Base-by-base conservation (phyloP, 2,329 filamentous ascomycete species). In the Ascocoryne sarcoides region DNA sequence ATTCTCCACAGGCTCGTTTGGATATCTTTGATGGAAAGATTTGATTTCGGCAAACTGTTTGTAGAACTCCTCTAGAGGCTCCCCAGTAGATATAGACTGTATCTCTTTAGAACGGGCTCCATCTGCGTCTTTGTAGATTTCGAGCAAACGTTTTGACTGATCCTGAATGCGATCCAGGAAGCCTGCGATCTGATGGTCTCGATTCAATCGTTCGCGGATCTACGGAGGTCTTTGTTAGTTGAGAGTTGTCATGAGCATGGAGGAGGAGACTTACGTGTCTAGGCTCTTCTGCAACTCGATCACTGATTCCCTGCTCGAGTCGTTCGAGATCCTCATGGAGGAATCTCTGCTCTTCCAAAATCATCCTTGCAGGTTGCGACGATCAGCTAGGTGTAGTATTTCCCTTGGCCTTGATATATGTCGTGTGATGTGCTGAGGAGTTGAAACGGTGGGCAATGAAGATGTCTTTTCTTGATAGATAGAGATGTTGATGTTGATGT, bases 311-410 rank as follows among this genome's bases (percentile, higher is more conserved):
- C 62, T 95, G 87, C 66, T 98, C 92, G 44, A 98, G 75, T 49
- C 92, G 82, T 72, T 98, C 92, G 37, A 98, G 69, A 65, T 98
- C 92, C 75, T 98, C 92, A 56, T 95, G 89, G 55, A 95, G 77
- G 57, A 86, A 88, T 55, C 92, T 78, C 66, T 96, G 84, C 55
- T 96, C 89, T 70, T 98, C 93, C 49, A 95, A 67, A 52, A 94
- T 69, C 88, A 95, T 81, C 5, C 32, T 65, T 30, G 21, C 4
- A 19, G 15, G 19, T 31, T 20, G 20, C n/a, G n/a, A n/a, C n/a
- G n/a, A n/a, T n/a, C n/a, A n/a, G n/a, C n/a, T n/a, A n/a, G n/a
- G n/a, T n/a, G n/a, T n/a, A n/a, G n/a, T n/a, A n/a, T n/a, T n/a
- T n/a, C n/a, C n/a, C n/a, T n/a, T n/a, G n/a, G n/a, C n/a, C n/a